Base-by-base conservation (phyloP, 1,284 basidiomycete genomes). In the Serendipita sp. region DNA sequence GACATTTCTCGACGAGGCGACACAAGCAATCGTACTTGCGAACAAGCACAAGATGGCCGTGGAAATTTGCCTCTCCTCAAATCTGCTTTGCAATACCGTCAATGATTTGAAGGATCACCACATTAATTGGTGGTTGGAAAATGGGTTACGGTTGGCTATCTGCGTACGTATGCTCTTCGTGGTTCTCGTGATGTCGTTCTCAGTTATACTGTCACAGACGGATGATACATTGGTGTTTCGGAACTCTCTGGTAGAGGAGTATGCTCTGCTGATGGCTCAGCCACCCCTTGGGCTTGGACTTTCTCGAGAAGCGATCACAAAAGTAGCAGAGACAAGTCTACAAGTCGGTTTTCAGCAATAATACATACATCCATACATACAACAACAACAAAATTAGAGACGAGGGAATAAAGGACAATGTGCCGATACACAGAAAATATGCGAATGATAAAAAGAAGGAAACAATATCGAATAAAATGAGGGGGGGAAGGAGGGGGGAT, bases 31-130 rank as follows among this genome's bases (percentile, higher is more conserved):
- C 42, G 87, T 91, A 10, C 73, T 82, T 60, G 26, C n/a, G 4
- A n/a, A 49, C 45, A 70, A 76, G 41, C 74, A 79, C 43, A 81
- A 81, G 60, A 84, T 82, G 50, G 83, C 82, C 66, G 79, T 91
- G 35, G 90, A 92, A 71, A 83, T 93, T 61, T 92, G 90, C 70
- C 76, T 93, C 47, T 85, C 79, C 15, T 92, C 90, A 3, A 93
- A 93, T 71, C 70, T 93, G 10, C 68, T 91, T 81, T 86, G 82
- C 74, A 88, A 87, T 72, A 87, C 87, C 0, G 85, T 86, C 1
- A 62, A 75, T 2, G 74, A 72, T 15, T 72, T 91, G 3, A 82
- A 87, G 22, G 80, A 77, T 30, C 88, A 91, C 67, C 88, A 90
- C 68, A 82, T 91, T 64, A 73, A 75, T 35, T 80, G 83, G 67